phyloP scores from a whole-genome alignment of 805 yeast genomes.

The Isabelozyma pseudorhagii region DNA sequence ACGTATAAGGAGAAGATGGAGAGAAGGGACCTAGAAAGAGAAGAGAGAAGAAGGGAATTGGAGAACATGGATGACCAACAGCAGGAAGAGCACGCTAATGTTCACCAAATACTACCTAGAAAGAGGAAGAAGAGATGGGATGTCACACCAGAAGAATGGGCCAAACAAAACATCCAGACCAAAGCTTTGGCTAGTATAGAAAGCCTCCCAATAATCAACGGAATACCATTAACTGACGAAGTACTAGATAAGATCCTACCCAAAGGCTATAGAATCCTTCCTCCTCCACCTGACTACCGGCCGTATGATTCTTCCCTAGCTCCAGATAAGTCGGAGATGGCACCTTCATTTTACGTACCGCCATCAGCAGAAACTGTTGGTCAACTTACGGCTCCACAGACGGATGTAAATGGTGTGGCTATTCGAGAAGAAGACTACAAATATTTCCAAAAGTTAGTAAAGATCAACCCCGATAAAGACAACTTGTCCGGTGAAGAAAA shows the following conservation, averaged over 20 bases:
- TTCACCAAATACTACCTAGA: constrained; percentile 10
- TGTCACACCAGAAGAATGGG: constrained; percentile 36
- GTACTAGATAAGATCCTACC: constrained; percentile 51
- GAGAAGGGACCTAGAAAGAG: constrained; percentile 38
- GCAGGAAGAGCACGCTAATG: constrained; percentile 8
- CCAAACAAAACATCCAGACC: constrained; percentile 4
- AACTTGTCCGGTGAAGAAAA: constrained; percentile 49
- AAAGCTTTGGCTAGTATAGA: constrained; percentile 2
- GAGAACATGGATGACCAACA: constrained; percentile 16
- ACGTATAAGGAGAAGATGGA: constrained; percentile 43
- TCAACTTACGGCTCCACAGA: constrained; percentile 43
- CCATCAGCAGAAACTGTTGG: constrained; percentile 30
- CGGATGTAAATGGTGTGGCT: constrained; percentile 62
- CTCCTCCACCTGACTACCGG: constrained; percentile 43
- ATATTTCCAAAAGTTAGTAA: constrained; percentile 59
- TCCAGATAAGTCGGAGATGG: constrained; percentile 30
- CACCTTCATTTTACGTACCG: constrained; percentile 48
- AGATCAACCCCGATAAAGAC: constrained; percentile 20
- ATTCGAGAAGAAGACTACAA: constrained; percentile 71
- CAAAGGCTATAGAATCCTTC: constrained; percentile 42
- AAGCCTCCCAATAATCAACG: constrained; percentile 25
- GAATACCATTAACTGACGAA: constrained; percentile 40
- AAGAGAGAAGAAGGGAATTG: constrained; percentile 21
- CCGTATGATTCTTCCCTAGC: constrained; percentile 21
- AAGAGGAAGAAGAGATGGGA: constrained; percentile 43